phyloP scores from a whole-genome alignment of 2,329 filamentous ascomycete genomes.

The Aspergillus arachidicola region DNA sequence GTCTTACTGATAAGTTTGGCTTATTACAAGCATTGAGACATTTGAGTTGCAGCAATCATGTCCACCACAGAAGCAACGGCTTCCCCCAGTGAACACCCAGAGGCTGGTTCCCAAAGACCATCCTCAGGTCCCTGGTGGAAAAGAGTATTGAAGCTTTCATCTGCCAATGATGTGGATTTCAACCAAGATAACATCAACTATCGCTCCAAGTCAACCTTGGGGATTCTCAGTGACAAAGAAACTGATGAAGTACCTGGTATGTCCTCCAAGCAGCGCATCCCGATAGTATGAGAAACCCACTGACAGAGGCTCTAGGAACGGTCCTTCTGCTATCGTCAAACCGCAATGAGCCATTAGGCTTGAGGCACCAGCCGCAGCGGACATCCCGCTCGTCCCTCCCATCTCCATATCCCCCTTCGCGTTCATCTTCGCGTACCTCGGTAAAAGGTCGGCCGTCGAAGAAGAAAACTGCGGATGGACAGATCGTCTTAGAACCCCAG shows the following conservation, averaged over 20 bases:
- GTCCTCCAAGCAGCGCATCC: constrained; percentile 22
- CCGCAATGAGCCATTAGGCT: constrained; percentile 64
- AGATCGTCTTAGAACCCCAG: constrained; percentile 86
- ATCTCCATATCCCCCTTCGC: constrained; percentile 44
- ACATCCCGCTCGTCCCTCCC: constrained; percentile 59
- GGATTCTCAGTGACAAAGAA: constrained; percentile 77
- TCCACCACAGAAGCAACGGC: background rate
- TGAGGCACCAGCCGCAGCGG: constrained; percentile 64
- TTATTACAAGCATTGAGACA: background rate
- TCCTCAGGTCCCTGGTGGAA: constrained; percentile 22
- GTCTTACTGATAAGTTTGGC: background rate
- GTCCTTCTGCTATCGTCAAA: constrained; percentile 63
- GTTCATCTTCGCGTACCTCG: constrained; percentile 39
- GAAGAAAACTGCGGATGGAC: constrained; percentile 80
- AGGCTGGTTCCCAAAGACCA: background rate
- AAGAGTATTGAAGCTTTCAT: constrained; percentile 18
- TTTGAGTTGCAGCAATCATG: background rate
- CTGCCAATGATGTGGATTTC: constrained; percentile 5
- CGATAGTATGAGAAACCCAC: constrained; percentile 6
- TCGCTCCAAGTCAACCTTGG: constrained; percentile 61
- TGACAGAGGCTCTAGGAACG: constrained; percentile 51
- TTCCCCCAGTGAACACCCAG: background rate
- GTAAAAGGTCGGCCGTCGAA: constrained; percentile 39
- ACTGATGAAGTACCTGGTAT: constrained; percentile 87
- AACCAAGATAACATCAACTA: constrained; percentile 27